phyloP scores from a whole-genome alignment of 805 yeast species.

The Cyberlindnera japonica region DNA sequence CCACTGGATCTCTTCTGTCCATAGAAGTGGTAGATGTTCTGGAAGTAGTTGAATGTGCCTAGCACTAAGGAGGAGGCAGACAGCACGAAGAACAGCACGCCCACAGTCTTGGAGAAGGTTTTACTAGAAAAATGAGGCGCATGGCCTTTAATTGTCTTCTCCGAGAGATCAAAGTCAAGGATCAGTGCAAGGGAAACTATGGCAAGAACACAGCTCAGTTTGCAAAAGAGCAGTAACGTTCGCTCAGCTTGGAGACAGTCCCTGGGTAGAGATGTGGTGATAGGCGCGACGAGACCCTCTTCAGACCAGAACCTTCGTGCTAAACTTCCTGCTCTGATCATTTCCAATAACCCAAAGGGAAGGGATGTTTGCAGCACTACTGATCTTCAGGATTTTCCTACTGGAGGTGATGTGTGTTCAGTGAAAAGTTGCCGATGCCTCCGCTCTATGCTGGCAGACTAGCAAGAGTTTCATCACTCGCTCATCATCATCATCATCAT shows the following conservation, averaged over 20 bases:
- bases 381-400: no score
- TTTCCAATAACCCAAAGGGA: no score
- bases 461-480: no score
- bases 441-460: no score
- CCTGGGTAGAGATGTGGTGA: conserved; percentile 24
- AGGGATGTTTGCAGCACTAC: no score
- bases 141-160: conserved; percentile 1
- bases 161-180: conserved; percentile 17
- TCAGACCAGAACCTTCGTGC: conserved; percentile 3
- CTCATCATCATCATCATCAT: no score
- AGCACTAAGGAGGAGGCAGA: conserved; percentile 12
- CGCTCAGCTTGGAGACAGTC: conserved; percentile 30
- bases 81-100: conserved; percentile 15
- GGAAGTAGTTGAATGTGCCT: conserved; percentile 23
- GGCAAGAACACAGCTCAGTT: conserved; percentile 20
- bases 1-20: conserved; percentile 15
- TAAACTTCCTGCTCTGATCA: no score
- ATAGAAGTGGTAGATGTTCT: conserved; percentile 15
- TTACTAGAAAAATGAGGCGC: conserved; percentile 6
- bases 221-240: conserved; percentile 22
- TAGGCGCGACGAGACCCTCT: conserved; percentile 10
- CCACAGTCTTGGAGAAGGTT: conserved; percentile 14
- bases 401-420: no score
- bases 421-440: no score
- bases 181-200: conserved; percentile 21